These are phyloP conservation scores for Hordeum marinum DNA, from an alignment of 176 grass and related monocot genomes.

Conservation along the genomic window DNA sequence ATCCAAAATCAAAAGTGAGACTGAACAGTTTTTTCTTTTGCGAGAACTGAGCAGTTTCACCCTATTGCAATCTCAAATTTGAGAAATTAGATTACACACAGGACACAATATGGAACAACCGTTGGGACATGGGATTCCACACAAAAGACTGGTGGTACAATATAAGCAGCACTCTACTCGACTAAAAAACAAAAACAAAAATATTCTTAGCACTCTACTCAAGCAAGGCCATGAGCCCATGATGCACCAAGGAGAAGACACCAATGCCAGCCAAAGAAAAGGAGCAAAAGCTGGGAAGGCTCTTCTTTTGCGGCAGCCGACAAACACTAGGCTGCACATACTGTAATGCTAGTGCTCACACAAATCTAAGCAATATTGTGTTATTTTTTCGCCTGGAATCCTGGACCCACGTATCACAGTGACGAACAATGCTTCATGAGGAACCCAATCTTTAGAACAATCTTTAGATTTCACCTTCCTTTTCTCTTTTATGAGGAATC, in stretches of 20 bases:
- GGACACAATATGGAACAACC: neutral
- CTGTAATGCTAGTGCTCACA: neutral
- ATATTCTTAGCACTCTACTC: neutral
- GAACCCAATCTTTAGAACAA: constrained; percentile 1
- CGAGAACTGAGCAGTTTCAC: no score
- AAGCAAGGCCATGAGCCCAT: neutral
- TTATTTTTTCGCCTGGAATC: neutral
- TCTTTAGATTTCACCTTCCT: neutral
- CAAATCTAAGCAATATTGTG: neutral
- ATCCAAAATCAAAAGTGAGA: neutral
- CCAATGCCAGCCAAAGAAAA: constrained; percentile 5
- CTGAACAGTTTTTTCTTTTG: no score
- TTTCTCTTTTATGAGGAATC: neutral
- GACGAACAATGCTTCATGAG: neutral
- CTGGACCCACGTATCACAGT: neutral
- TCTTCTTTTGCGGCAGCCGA: constrained; percentile 20
- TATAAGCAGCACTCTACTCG: neutral
- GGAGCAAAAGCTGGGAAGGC: constrained; percentile 9
- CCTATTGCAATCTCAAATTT: no score
- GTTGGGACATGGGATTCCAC: neutral
- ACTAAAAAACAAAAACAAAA: no score
- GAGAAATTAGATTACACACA: no score
- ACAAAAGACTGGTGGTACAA: neutral
- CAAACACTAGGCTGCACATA: neutral
- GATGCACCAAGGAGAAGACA: constrained; percentile 18